Conservation (phyloP, 495 filamentous ascomycete genomes). For the Haplographium delicatum region DNA sequence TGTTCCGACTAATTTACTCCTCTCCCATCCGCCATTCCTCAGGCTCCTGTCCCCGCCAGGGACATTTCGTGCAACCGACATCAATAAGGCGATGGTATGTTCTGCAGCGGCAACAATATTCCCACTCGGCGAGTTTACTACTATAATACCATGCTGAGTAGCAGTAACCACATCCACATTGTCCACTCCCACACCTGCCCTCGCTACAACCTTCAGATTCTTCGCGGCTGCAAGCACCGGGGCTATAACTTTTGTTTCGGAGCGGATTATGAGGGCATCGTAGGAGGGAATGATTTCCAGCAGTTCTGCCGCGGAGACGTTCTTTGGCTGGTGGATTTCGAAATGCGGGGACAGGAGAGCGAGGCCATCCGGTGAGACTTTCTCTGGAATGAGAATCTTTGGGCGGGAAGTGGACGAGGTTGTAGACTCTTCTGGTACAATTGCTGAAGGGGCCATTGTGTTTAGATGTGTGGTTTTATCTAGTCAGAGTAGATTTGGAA, state of each 20-base stretch:
- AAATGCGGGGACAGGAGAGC: slow-evolving; percentile 50
- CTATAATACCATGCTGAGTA: slow-evolving; percentile 60
- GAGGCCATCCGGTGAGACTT: slow-evolving; percentile 67
- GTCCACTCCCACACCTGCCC: slow-evolving; percentile 71
- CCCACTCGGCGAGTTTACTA: slow-evolving; percentile 64
- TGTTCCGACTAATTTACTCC: slow-evolving; percentile 61
- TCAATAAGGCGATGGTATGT: slow-evolving; percentile 61
- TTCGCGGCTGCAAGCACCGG: slow-evolving; percentile 50
- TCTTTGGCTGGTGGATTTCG: slow-evolving; percentile 54
- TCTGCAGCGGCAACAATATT: slow-evolving; percentile 70
- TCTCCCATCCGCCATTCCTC: slow-evolving; percentile 61
- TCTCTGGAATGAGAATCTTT: slow-evolving; percentile 65
- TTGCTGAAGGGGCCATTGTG: slow-evolving; percentile 35
- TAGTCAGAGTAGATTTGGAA: too few relatives aligned
- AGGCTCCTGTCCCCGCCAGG: slow-evolving; percentile 52
- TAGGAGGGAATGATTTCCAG: slow-evolving; percentile 53
- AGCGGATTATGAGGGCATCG: slow-evolving; percentile 64
- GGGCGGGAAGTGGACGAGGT: slow-evolving; percentile 28
- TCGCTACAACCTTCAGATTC: slow-evolving; percentile 63
- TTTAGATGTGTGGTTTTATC: too few relatives aligned
- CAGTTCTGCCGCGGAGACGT: slow-evolving; percentile 51
- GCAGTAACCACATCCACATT: slow-evolving; percentile 67
- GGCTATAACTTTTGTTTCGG: slow-evolving; percentile 65
- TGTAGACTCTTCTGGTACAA: slow-evolving; percentile 14
- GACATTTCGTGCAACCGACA: slow-evolving; percentile 61